Base-by-base conservation (phyloP, 495 filamentous ascomycete genomes). In the Polyplosphaeria fusca region DNA sequence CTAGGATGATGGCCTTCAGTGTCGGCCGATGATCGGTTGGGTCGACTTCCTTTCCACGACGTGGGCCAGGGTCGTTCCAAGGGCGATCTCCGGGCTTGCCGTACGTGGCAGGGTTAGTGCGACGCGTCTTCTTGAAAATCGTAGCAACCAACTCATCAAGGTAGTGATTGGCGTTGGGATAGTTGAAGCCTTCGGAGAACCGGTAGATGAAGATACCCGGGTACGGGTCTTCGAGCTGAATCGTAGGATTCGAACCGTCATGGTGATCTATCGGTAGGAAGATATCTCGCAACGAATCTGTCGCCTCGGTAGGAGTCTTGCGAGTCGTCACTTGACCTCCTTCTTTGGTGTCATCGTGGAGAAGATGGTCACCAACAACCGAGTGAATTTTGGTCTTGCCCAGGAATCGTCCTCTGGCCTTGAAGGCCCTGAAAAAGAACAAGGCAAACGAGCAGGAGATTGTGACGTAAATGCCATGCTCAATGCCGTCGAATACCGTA, bases 131-230 rank as follows among this genome's bases (percentile, higher is more conserved):
- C 19, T 79, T 69, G 71, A 92, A 89, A 56, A 98, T 88, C 60
- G 80, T 79, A 12, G 73, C 66, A 12, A 87, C 82, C 63, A 98
- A 79, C 60, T 84, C 75, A 66, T 96, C 91, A 26, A 95, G 82
- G 68, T 95, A 94, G 71, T 93, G 88, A 67, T 87, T 87, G 26
- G 89, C 90, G 64, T 95, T 98, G 55, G 91, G 89, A 64, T 96
- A 98, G 75, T 93, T 91, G 77, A 94, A 96, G 30, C 91, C 91
- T 75, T 98, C 93, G 3, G 89, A 85, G 74, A 98, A 97, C 37
- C 93, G 83, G 74, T 96, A 98, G 69, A 98, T 96, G 76, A 97
- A 97, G 64, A 98, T 83, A 54, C 93, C 93, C 0, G 93, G 91
- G 66, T 91, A 91, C 5, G 93, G 93, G 58, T 80, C 83, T 53